These are phyloP conservation scores for Elsinoe ampelina DNA, from an alignment of 2,329 filamentous ascomycete genomes.

Conservation along the genomic window DNA sequence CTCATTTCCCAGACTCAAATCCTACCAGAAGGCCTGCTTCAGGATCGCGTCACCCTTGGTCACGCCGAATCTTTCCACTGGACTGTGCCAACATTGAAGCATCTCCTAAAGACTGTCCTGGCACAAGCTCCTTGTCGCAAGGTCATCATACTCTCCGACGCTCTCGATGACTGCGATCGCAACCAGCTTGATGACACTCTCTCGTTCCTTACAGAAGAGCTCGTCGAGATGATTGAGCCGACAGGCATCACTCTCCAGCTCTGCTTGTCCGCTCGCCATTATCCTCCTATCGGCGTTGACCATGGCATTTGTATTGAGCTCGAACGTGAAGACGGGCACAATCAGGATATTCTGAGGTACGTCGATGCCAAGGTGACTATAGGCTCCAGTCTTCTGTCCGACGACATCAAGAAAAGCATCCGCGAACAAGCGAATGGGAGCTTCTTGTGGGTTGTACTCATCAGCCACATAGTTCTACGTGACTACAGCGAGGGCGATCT, in stretches of 20 bases:
- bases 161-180: slow-evolving; percentile 39
- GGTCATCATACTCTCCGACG: slow-evolving; percentile 29
- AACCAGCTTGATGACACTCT: no score
- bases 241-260: no score
- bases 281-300: no score
- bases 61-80: no score
- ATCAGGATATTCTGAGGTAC: slow-evolving; percentile 33
- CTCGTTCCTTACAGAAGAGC: no score
- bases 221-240: no score
- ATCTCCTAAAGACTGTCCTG: slow-evolving; percentile 23
- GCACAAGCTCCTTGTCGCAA: slow-evolving; percentile 19
- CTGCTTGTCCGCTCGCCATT: no score
- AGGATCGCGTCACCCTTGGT: no score
- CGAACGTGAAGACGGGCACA: no score
- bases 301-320: no score
- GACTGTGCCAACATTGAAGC: slow-evolving; percentile 22
- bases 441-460: slow-evolving; percentile 15
- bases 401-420: background rate
- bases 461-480: background rate
- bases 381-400: background rate
- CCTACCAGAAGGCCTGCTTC: slow-evolving; percentile 20
- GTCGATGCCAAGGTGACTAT: slow-evolving; percentile 19
- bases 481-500: slow-evolving; percentile 5
- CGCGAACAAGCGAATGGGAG: background rate
- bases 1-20: background rate